A percentile compares a stretch with the other conserved stretches of the same genome.
phyloP scores from a whole-genome alignment of 129 eudicot genomes.

The Solidago caesia region DNA sequence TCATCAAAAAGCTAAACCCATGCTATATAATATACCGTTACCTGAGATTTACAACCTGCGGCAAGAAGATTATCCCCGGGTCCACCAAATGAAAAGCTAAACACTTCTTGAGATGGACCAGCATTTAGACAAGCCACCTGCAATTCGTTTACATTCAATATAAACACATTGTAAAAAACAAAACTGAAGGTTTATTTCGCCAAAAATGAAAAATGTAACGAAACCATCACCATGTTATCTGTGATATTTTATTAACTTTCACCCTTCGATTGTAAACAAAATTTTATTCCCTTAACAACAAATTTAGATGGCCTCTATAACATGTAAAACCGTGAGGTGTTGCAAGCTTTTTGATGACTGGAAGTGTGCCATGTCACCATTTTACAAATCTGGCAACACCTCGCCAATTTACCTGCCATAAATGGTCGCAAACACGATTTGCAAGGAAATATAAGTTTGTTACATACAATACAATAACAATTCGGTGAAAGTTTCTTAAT shows the following conservation, averaged over 20 bases:
- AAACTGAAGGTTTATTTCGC: not conserved
- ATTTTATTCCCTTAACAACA: too few relatives aligned
- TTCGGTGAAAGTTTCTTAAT: not conserved
- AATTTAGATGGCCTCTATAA: too few relatives aligned
- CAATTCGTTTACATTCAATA: slow-evolving; percentile 22
- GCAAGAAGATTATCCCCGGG: slow-evolving; percentile 74
- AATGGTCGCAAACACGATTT: not conserved
- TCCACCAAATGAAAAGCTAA: slow-evolving; percentile 91
- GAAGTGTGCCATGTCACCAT: not conserved
- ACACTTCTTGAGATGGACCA: slow-evolving; percentile 75
- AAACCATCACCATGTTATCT: not conserved
- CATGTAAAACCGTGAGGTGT: too few relatives aligned
- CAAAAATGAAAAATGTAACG: not conserved
- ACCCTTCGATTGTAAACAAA: too few relatives aligned
- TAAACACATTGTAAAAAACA: not conserved
- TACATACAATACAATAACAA: not conserved
- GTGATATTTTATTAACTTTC: too few relatives aligned
- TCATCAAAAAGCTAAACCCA: not conserved
- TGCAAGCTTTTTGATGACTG: not conserved
- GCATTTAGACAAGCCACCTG: slow-evolving; percentile 77
- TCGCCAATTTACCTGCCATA: not conserved
- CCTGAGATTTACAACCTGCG: slow-evolving; percentile 95
- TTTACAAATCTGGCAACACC: too few relatives aligned
- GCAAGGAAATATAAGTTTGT: not conserved
- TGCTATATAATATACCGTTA: slow-evolving; percentile 23